Percentiles rank a stretch among this genome's conserved stretches.
phyloP scores from a whole-genome alignment of 305 asterid genomes.

The Plantago coronopus region DNA sequence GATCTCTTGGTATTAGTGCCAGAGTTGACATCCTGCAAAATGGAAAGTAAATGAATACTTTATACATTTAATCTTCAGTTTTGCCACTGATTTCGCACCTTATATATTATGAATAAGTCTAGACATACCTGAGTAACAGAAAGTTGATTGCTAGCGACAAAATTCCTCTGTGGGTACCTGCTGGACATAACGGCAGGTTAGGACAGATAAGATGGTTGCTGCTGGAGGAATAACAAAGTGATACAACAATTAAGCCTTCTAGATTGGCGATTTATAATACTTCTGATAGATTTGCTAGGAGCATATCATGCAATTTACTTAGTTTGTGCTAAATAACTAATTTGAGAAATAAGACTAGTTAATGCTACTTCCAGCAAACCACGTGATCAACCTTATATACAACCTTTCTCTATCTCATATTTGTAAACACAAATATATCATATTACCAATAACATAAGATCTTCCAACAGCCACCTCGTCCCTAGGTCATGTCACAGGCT shows the following conservation, averaged over 20 bases:
- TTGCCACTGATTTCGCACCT: not conserved
- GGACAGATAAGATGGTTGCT: constrained; percentile 13
- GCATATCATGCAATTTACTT: constrained; percentile 1
- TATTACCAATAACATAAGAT: not conserved
- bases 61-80: not conserved
- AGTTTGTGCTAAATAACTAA: not conserved
- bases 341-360: not conserved
- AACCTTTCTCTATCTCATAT: not conserved
- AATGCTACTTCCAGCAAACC: too few species aligned
- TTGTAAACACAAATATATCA: not conserved
- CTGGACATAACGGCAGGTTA: constrained; percentile 15
- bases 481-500: not conserved
- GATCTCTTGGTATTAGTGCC: constrained; percentile 18
- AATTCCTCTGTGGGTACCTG: constrained; percentile 26
- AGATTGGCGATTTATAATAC: too few species aligned
- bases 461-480: not conserved
- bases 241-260: not conserved
- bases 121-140: constrained; percentile 21
- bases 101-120: not conserved
- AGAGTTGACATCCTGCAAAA: constrained; percentile 26
- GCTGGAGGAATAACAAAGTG: constrained; percentile 1
- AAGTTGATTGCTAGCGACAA: constrained; percentile 16
- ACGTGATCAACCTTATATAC: too few species aligned
- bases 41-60: not conserved
- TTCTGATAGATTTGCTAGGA: not conserved